phyloP scores from a whole-genome alignment of 75 land plant genomes.

The Azolla pinnata region DNA sequence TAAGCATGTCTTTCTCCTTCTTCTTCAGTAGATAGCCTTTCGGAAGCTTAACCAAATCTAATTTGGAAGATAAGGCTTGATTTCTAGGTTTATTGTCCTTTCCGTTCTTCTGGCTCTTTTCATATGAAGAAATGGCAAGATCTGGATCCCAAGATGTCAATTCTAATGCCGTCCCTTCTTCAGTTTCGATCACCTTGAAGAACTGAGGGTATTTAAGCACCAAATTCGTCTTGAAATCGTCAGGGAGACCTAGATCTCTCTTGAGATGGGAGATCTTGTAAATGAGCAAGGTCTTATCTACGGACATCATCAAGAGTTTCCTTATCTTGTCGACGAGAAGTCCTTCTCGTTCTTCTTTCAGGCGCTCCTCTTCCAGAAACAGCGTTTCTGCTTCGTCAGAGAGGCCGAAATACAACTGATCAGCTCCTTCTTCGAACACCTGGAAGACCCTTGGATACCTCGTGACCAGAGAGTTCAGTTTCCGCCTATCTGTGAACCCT shows the following conservation, averaged over 20 bases:
- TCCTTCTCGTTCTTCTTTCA: slow-evolving; percentile 21
- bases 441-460: slow-evolving; percentile 60
- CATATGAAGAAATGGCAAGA: slow-evolving; percentile 36
- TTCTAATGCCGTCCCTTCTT: slow-evolving; percentile 61
- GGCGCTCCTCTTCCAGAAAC: slow-evolving; percentile 27
- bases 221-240: slow-evolving; percentile 48
- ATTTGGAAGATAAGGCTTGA: slow-evolving; percentile 44
- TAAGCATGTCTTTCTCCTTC: slow-evolving; percentile 41
- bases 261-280: slow-evolving; percentile 56
- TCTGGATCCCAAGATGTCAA: slow-evolving; percentile 45
- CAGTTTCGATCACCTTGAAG: slow-evolving; percentile 47
- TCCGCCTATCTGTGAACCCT: slow-evolving; percentile 25
- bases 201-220: slow-evolving; percentile 46
- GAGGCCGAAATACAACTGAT: slow-evolving; percentile 27
- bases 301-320: slow-evolving; percentile 72
- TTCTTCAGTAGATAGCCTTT: slow-evolving; percentile 51
- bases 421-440: slow-evolving; percentile 40
- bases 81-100: slow-evolving; percentile 20
- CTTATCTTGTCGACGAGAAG: slow-evolving; percentile 49
- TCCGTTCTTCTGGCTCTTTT: slow-evolving; percentile 36
- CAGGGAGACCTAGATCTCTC: slow-evolving; percentile 67
- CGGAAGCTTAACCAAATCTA: slow-evolving; percentile 42
- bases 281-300: slow-evolving; percentile 39
- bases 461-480: slow-evolving; percentile 41
- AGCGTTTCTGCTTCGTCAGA: slow-evolving; percentile 47